phyloP scores from a whole-genome alignment of 805 yeast genomes.

The Candida rishiriensis region DNA sequence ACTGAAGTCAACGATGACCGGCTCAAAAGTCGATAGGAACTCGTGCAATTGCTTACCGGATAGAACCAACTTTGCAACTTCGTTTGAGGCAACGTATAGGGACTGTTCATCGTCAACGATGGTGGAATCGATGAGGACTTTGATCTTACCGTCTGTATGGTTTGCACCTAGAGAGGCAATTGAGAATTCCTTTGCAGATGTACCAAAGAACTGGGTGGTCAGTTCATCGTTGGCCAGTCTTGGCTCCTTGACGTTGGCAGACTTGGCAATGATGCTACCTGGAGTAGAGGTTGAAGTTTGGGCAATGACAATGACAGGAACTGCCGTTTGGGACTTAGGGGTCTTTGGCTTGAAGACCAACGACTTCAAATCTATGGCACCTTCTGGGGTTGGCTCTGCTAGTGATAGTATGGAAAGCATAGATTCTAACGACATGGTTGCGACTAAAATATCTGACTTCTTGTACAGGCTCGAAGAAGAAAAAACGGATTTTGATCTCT shows the following conservation, averaged over 20 bases:
- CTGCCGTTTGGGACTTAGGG: conserved; percentile 71
- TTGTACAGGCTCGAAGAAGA: too few species aligned
- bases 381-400: conserved; percentile 47
- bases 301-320: conserved; percentile 80
- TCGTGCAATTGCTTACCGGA: conserved; percentile 42
- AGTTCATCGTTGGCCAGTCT: conserved; percentile 83
- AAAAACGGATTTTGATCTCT: too few species aligned
- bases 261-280: conserved; percentile 55
- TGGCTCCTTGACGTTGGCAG: conserved; percentile 75
- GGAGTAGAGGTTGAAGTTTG: conserved; percentile 68
- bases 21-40: conserved; percentile 49
- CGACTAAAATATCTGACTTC: too few species aligned
- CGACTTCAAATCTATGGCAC: conserved; percentile 59
- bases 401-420: conserved; percentile 63
- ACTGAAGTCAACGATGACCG: conserved; percentile 51
- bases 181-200: conserved; percentile 57
- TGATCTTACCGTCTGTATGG: conserved; percentile 52
- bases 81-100: conserved; percentile 43
- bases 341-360: conserved; percentile 90
- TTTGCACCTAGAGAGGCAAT: conserved; percentile 45
- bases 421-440: conserved; percentile 60
- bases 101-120: conserved; percentile 38
- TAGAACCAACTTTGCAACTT: conserved; percentile 46
- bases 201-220: conserved; percentile 56
- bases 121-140: conserved; percentile 52